Conservation (phyloP, 2,329 filamentous ascomycete species). For the Pseudogymnoascus sp. region DNA sequence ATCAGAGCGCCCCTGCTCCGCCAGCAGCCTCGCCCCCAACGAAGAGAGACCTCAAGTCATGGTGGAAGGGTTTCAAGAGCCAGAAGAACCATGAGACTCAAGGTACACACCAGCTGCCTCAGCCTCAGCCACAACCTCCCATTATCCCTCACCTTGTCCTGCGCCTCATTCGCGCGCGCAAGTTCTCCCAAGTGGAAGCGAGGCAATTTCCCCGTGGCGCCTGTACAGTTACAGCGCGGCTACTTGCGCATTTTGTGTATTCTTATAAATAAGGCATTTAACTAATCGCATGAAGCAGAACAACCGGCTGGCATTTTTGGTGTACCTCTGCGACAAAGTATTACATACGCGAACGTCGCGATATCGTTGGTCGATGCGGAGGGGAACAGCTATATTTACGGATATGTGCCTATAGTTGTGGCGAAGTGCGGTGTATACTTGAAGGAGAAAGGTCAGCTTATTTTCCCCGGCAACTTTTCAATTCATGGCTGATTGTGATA, state of each 20-base stretch:
- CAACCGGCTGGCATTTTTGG: slow-evolving; percentile 78
- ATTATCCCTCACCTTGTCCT: background rate
- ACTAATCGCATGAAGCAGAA: slow-evolving; percentile 19
- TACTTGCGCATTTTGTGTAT: background rate
- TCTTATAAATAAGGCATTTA: background rate
- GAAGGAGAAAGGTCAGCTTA: slow-evolving; percentile 83
- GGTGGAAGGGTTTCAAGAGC: slow-evolving; percentile 93
- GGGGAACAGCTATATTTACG: slow-evolving; percentile 94
- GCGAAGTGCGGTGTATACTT: slow-evolving; percentile 96
- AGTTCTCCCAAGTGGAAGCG: background rate
- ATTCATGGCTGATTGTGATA: slow-evolving; percentile 19
- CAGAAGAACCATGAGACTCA: slow-evolving; percentile 50
- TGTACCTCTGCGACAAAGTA: slow-evolving; percentile 85
- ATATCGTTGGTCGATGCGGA: slow-evolving; percentile 92
- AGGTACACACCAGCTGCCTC: slow-evolving; percentile 38
- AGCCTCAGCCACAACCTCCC: slow-evolving; percentile 3
- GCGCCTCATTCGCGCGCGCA: background rate
- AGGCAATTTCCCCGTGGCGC: background rate
- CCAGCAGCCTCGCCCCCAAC: slow-evolving; percentile 63
- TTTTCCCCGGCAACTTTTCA: background rate
- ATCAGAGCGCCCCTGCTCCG: background rate
- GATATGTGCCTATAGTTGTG: slow-evolving; percentile 96
- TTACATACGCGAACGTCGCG: slow-evolving; percentile 94
- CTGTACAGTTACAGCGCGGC: background rate
- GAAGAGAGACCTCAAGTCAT: slow-evolving; percentile 83